A percentile compares a stretch with the other conserved stretches of the same genome.
Evolutionary conservation across 345 rosid genomes (phyloP).

Genomic region (Syzygium aqueum): DNA sequence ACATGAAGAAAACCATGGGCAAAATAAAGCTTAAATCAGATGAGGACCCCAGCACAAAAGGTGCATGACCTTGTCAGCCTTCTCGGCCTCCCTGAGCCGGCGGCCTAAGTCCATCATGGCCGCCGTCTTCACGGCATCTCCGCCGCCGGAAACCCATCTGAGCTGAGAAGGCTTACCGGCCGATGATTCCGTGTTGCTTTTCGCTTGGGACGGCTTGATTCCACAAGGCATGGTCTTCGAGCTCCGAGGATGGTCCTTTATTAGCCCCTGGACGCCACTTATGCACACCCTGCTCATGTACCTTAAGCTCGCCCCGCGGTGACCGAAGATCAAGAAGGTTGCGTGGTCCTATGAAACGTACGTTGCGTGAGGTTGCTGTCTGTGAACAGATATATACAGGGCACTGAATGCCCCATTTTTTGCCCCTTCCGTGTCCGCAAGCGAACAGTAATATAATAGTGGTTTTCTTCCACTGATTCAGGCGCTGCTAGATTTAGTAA

Average conservation of each 20-base stretch:
- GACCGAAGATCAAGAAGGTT: neutral
- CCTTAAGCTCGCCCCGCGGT: constrained; percentile 2
- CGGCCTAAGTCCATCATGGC: neutral
- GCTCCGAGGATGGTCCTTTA: neutral
- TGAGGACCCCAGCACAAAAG: constrained; percentile 16
- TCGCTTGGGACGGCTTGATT: neutral
- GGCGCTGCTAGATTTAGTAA: neutral
- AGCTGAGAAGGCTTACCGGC: neutral
- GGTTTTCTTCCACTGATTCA: neutral
- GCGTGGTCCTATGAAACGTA: neutral
- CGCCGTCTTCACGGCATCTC: neutral
- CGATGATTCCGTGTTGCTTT: neutral
- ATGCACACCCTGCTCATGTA: neutral
- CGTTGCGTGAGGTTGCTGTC: neutral
- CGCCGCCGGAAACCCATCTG: neutral
- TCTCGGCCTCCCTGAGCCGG: constrained; percentile 1
- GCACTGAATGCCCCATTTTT: neutral
- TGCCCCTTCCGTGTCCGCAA: neutral
- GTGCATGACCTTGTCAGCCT: constrained; percentile 12
- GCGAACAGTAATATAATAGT: neutral
- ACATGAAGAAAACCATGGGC: neutral
- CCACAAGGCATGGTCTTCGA: neutral
- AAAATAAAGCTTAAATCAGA: neutral
- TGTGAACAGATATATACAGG: neutral
- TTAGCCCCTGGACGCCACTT: neutral